These are phyloP conservation scores for Hypoxylon rickii DNA, from an alignment of 495 filamentous ascomycete genomes.

Conservation along the genomic window DNA sequence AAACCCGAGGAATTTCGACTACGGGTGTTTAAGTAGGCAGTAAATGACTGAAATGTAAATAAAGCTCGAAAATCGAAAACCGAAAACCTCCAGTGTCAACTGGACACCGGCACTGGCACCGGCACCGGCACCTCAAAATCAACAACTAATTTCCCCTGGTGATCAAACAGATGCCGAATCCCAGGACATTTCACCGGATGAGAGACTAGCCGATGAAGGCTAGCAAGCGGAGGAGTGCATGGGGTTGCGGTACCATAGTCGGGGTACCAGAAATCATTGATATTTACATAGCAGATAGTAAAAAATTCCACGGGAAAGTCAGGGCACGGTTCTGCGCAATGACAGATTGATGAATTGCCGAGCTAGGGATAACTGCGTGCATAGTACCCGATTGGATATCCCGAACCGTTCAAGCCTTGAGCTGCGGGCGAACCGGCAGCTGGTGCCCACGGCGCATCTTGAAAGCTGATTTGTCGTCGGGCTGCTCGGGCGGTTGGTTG, in stretches of 20 bases:
- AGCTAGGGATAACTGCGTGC: conserved; percentile 12
- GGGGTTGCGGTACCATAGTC: no score
- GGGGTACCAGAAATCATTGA: no score
- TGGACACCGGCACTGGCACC: no score
- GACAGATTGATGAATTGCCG: conserved; percentile 30
- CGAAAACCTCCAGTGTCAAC: no score
- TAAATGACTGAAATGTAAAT: no score
- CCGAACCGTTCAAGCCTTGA: conserved; percentile 1
- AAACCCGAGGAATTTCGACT: no score
- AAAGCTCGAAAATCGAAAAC: no score
- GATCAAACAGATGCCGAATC: conserved; percentile 19
- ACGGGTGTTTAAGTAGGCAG: no score
- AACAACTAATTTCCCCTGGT: neutral
- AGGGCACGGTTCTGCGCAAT: conserved; percentile 5
- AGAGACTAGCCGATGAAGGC: conserved; percentile 16
- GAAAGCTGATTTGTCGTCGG: conserved; percentile 12
- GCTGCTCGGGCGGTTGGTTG: conserved; percentile 5
- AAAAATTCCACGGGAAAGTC: conserved; percentile 9
- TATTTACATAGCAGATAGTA: no score
- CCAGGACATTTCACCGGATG: conserved; percentile 10
- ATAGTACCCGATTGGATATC: conserved; percentile 22
- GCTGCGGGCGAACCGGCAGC: conserved; percentile 12
- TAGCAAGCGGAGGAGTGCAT: conserved; percentile 5
- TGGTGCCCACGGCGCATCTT: no score
- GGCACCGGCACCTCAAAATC: no score